phyloP scores from a whole-genome alignment of 495 filamentous ascomycete species.

The Thozetella sp. region DNA sequence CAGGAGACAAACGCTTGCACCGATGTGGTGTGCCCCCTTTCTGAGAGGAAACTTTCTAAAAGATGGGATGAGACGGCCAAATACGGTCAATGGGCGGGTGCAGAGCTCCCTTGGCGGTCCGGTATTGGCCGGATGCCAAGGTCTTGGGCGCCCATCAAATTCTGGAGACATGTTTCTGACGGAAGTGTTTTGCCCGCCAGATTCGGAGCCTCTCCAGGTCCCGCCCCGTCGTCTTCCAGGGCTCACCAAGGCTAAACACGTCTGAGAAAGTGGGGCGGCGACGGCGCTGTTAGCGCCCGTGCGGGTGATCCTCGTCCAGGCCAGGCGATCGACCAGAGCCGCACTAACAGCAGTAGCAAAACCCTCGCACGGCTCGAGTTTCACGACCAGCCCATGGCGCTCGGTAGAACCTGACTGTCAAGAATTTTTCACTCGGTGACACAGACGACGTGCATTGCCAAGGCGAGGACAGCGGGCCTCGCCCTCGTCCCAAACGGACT shows the following conservation, averaged over 20 bases:
- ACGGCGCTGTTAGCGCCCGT: neutral
- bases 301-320: neutral
- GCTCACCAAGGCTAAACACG: neutral
- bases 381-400: neutral
- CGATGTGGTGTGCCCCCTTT: neutral
- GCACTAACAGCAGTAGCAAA: neutral
- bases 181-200: too few relatives aligned
- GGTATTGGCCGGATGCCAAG: too few relatives aligned
- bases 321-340: neutral
- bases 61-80: neutral
- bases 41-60: too few relatives aligned
- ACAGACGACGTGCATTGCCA: neutral
- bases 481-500: neutral
- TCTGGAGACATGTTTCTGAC: too few relatives aligned
- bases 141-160: too few relatives aligned
- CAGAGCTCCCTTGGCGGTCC: too few relatives aligned
- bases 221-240: neutral
- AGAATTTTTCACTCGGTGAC: neutral
- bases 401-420: neutral
- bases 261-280: neutral
- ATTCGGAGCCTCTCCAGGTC: neutral
- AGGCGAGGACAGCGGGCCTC: neutral
- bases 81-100: neutral
- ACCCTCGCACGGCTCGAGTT: neutral
- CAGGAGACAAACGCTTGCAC: neutral